Percentiles rank a stretch among this genome's conserved stretches.
Conservation (phyloP, 2,329 filamentous ascomycete species). For the Colletotrichum navitas region DNA sequence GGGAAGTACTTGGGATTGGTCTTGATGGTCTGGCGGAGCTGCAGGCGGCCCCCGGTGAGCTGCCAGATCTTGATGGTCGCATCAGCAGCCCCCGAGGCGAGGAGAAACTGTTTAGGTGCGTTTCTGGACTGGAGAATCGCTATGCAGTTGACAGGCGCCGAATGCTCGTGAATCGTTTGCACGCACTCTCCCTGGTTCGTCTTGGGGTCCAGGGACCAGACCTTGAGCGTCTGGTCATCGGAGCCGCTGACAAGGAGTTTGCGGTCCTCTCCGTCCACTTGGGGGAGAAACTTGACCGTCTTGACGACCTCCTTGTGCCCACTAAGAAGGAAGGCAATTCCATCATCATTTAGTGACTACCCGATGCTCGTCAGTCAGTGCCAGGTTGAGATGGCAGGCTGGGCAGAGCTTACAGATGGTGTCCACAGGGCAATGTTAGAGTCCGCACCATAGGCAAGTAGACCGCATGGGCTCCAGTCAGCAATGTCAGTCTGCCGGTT, state of each 20-base stretch:
- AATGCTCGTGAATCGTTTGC: slow-evolving; percentile 74
- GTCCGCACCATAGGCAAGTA: slow-evolving; percentile 90
- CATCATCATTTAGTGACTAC: slow-evolving; percentile 52
- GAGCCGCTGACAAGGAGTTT: slow-evolving; percentile 82
- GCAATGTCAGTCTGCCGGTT: slow-evolving; percentile 92
- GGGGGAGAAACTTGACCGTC: slow-evolving; percentile 81
- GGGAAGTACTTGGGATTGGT: slow-evolving; percentile 87
- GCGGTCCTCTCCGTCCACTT: slow-evolving; percentile 56
- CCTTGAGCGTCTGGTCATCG: slow-evolving; percentile 80
- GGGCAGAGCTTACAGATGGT: slow-evolving; percentile 57
- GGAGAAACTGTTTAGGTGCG: slow-evolving; percentile 54
- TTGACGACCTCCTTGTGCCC: slow-evolving; percentile 87
- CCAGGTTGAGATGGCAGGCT: background rate
- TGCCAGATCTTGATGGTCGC: slow-evolving; percentile 79
- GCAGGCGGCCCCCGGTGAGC: slow-evolving; percentile 62
- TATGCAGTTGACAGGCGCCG: slow-evolving; percentile 81
- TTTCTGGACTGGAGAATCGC: slow-evolving; percentile 55
- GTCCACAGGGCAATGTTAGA: slow-evolving; percentile 91
- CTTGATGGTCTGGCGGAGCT: slow-evolving; percentile 77
- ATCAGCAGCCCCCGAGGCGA: slow-evolving; percentile 87
- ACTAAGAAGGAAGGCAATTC: slow-evolving; percentile 75
- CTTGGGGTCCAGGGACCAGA: slow-evolving; percentile 70
- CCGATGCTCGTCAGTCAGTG: background rate
- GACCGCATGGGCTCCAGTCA: slow-evolving; percentile 82
- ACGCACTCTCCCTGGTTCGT: slow-evolving; percentile 54